phyloP scores from a whole-genome alignment of 2,329 filamentous ascomycete species.

The Beauveria pseudobassiana region DNA sequence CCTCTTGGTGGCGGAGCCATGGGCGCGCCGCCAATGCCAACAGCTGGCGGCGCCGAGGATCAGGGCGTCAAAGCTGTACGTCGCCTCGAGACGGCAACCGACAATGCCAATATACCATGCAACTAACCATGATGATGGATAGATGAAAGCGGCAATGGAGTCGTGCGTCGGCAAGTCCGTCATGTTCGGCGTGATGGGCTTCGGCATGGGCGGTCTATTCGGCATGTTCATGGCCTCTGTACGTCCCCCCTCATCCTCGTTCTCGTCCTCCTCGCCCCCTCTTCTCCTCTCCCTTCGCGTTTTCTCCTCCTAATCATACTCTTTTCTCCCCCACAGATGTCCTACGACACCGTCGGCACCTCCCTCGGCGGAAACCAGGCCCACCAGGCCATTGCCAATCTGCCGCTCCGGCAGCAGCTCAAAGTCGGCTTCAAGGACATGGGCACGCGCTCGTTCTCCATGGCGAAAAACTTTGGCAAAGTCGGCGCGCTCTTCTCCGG shows the following conservation, averaged over 20 bases:
- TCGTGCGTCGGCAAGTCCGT: slow-evolving; percentile 83
- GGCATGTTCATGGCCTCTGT: slow-evolving; percentile 97
- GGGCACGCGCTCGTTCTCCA: slow-evolving; percentile 73
- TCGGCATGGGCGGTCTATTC: slow-evolving; percentile 87
- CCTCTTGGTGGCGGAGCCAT: slow-evolving; percentile 18
- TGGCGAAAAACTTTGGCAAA: slow-evolving; percentile 90
- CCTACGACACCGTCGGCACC: slow-evolving; percentile 89
- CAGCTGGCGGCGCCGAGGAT: slow-evolving; percentile 34
- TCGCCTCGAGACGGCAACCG: slow-evolving; percentile 8
- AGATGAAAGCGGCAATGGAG: slow-evolving; percentile 85
- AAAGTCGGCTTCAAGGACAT: slow-evolving; percentile 87
- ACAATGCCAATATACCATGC: too few relatives aligned
- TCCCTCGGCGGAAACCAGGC: slow-evolving; percentile 32
- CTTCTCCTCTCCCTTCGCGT: too few relatives aligned
- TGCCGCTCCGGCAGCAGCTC: slow-evolving; percentile 80
- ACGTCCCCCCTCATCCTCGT: too few relatives aligned
- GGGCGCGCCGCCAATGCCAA: slow-evolving; percentile 15
- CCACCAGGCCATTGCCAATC: slow-evolving; percentile 40
- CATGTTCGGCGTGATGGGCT: slow-evolving; percentile 88
- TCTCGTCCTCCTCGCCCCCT: too few relatives aligned
- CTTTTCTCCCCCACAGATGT: slow-evolving; percentile 57
- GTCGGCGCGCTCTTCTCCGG: slow-evolving; percentile 87
- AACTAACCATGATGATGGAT: slow-evolving; percentile 4
- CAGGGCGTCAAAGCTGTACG: slow-evolving; percentile 44
- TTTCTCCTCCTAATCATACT: not conserved